A percentile compares a stretch with the other conserved stretches of the same genome.
These are phyloP conservation scores for Rickenella mellea DNA, from an alignment of 768 basidiomycete genomes.

Conservation along the genomic window DNA sequence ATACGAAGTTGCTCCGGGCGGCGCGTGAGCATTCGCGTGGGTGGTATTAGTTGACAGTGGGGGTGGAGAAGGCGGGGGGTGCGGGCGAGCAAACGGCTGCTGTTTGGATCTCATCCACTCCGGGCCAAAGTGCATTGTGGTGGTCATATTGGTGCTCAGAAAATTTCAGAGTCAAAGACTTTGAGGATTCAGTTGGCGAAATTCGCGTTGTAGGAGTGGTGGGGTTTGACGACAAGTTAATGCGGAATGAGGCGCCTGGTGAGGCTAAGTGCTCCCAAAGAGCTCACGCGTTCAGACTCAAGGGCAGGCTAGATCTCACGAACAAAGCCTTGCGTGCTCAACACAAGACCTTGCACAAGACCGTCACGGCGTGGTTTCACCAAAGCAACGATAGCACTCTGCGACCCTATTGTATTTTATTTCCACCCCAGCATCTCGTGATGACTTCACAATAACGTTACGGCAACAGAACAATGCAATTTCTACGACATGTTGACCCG, in stretches of 20 bases:
- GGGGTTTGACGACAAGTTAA: no score
- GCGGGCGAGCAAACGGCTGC: conserved; percentile 42
- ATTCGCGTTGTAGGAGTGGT: no score
- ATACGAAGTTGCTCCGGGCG: conserved; percentile 53
- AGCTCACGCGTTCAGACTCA: conserved; percentile 15
- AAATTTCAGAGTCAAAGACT: no score
- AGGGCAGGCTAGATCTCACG: conserved; percentile 19
- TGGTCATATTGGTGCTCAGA: no score
- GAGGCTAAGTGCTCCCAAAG: no score
- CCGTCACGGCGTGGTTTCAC: no score
- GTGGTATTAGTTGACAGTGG: conserved; percentile 24
- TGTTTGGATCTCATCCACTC: conserved; percentile 86
- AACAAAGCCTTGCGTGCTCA: background rate
- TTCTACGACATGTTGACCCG: conserved; percentile 42
- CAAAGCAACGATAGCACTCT: background rate
- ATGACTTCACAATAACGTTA: conserved; percentile 25
- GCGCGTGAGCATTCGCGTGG: conserved; percentile 10
- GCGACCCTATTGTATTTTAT: background rate
- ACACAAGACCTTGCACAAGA: background rate
- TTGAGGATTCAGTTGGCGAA: no score
- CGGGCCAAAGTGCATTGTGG: conserved; percentile 83
- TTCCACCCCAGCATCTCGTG: conserved; percentile 15
- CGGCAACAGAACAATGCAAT: background rate
- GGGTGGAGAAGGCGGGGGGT: conserved; percentile 52
- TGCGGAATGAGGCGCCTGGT: no score